Evolutionary conservation across 1,284 basidiomycete genomes (phyloP).

Genomic region (Neotropicomus parvogracilis): DNA sequence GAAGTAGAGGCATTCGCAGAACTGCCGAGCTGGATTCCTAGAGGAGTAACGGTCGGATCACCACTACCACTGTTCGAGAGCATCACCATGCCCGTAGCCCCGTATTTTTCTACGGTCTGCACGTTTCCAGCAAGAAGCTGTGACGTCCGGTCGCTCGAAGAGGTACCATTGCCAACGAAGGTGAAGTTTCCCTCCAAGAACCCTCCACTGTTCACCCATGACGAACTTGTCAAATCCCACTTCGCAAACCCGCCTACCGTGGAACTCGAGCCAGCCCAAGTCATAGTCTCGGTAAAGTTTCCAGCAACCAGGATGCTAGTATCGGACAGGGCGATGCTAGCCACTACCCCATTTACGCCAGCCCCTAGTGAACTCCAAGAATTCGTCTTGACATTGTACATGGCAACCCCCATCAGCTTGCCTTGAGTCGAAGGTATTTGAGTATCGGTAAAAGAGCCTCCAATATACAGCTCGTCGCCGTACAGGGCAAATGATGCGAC

Average conservation of each 20-base stretch:
- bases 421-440: constrained; percentile 49
- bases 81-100: constrained; percentile 70
- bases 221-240: constrained; percentile 63
- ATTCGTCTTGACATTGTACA: constrained; percentile 69
- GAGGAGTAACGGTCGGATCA: constrained; percentile 55
- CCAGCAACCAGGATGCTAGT: constrained; percentile 67
- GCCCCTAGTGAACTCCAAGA: constrained; percentile 70
- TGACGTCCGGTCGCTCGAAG: constrained; percentile 34
- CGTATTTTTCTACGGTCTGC: constrained; percentile 51
- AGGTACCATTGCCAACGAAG: constrained; percentile 62
- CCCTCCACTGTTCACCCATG: constrained; percentile 74
- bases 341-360: constrained; percentile 78
- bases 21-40: constrained; percentile 51
- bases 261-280: constrained; percentile 35
- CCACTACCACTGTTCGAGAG: constrained; percentile 54
- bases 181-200: constrained; percentile 74
- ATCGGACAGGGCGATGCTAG: constrained; percentile 52
- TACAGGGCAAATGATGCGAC: constrained; percentile 65
- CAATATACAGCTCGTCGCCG: constrained; percentile 72
- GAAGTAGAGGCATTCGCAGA: constrained; percentile 28
- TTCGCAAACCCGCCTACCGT: constrained; percentile 68
- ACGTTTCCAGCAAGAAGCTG: constrained; percentile 70
- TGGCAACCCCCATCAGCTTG: constrained; percentile 61
- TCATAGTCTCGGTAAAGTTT: constrained; percentile 63
- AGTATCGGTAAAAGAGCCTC: constrained; percentile 81